A percentile compares a stretch with the other conserved stretches of the same genome.
Evolutionary conservation across 1,284 basidiomycete species (phyloP).

Genomic region (Tilletia caries): DNA sequence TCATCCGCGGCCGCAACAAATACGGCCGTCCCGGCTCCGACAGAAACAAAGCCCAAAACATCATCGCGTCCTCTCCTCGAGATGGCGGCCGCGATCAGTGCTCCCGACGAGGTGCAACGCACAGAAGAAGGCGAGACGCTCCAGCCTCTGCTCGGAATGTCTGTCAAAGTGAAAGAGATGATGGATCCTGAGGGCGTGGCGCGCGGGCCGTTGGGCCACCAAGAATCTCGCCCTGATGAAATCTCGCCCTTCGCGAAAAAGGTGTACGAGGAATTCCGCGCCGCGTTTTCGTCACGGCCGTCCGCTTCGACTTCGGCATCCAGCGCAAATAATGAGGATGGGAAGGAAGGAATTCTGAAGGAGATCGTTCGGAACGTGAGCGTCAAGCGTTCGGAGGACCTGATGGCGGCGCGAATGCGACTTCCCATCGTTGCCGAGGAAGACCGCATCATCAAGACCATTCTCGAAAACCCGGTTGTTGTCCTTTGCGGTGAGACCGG

Average conservation of each 20-base stretch:
- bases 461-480: conserved; percentile 75
- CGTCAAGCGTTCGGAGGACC: conserved; percentile 68
- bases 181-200: conserved; percentile 44
- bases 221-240: conserved; percentile 25
- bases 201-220: conserved; percentile 48
- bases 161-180: conserved; percentile 43
- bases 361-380: conserved; percentile 59
- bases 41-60: not conserved
- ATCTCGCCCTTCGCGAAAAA: conserved; percentile 38
- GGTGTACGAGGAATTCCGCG: conserved; percentile 24
- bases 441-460: conserved; percentile 86
- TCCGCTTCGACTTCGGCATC: not conserved
- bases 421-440: conserved; percentile 91
- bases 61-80: conserved; percentile 9
- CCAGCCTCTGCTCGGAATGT: conserved; percentile 44
- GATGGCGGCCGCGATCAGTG: not conserved
- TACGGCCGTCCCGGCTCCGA: not conserved
- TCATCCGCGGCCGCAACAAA: not conserved
- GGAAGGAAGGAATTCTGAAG: not conserved
- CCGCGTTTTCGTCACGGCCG: not conserved
- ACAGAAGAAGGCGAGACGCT: conserved; percentile 26
- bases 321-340: not conserved
- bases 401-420: conserved; percentile 72
- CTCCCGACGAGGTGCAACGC: conserved; percentile 24
- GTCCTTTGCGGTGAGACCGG: conserved; percentile 83